Evolutionary conservation across 164 flowering plant species (phyloP), one percentile per base, ranked within the genome.

Genomic region (Umbilicus rupestris): DNA sequence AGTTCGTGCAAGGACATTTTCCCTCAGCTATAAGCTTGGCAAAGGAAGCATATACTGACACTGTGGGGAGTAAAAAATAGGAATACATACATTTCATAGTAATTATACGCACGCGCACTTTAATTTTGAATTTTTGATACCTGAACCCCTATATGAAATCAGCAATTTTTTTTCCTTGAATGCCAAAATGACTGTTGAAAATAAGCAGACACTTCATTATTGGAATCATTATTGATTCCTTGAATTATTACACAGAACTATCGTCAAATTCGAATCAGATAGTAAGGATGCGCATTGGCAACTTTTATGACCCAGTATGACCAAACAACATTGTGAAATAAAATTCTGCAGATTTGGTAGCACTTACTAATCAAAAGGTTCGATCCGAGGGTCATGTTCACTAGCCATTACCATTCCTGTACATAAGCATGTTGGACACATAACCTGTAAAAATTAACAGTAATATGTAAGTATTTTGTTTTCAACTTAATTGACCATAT

Each of bases 351-450:
- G 60, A 55, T 55, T 26, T 7, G 6, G 60, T 28, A 55, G 16
- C 60, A 7, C 57, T 26, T 12, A 28, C 30, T 80, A 93, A 65
- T 89, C 97, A 68, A 93, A 93, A 16, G 98, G 97, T 68, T 93
- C 98, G 44, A 93, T 83, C 33, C 97, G 74, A 17, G 96, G 96
- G 73, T 93, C 98, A 52, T 93, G 98, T 73, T 93, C 98, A 63
- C 96, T 93, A 3, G 98, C 97, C 97, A 90, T 90, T 65, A 84
- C 82, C 97, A 90, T 86, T 47, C 98, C 97, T 1, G 98, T 93
- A 78, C 98, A 93, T 11, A 93, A 87, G 78, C 98, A 93, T 17
- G 97, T 93, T 3, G 98, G 98, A 76, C 98, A 90, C 98, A 93
- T 93, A 20, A 93, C 98, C 96, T 93, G 72, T 44, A 70, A 26